A percentile compares a stretch with the other conserved stretches of the same genome.
Conservation (phyloP, 2,329 filamentous ascomycete genomes). For the Paecilomyces dactylethromorphus region DNA sequence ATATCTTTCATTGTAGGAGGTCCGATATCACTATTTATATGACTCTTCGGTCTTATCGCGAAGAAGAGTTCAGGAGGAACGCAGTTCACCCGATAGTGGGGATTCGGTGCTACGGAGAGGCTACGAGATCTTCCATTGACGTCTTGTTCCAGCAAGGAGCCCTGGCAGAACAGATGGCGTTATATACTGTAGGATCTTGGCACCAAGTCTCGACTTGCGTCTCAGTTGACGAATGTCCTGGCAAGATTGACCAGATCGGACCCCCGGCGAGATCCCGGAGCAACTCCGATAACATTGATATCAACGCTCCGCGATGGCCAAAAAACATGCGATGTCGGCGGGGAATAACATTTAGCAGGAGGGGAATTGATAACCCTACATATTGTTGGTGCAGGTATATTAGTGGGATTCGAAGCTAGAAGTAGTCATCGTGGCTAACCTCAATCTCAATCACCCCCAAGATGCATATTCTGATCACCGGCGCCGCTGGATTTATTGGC, state of each 20-base stretch:
- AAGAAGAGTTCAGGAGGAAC: neutral
- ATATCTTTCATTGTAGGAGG: neutral
- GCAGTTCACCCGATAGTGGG: neutral
- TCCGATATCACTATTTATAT: neutral
- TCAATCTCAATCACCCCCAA: neutral
- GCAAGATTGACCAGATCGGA: neutral
- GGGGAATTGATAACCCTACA: neutral
- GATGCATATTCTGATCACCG: slow-evolving; percentile 56
- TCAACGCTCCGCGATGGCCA: neutral
- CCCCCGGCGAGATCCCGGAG: slow-evolving; percentile 1
- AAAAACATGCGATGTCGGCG: neutral
- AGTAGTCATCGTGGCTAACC: neutral
- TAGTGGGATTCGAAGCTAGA: neutral
- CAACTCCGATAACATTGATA: slow-evolving; percentile 6
- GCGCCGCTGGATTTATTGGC: slow-evolving; percentile 59
- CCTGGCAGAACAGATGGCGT: neutral
- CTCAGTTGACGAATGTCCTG: neutral
- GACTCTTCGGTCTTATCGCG: neutral
- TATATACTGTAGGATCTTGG: neutral
- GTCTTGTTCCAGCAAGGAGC: neutral
- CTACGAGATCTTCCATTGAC: neutral
- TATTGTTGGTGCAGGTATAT: neutral
- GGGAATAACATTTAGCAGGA: neutral
- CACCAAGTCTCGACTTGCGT: neutral
- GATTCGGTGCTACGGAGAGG: neutral